phyloP scores from a whole-genome alignment of 768 basidiomycete genomes.

The Mycena sanguinolenta region DNA sequence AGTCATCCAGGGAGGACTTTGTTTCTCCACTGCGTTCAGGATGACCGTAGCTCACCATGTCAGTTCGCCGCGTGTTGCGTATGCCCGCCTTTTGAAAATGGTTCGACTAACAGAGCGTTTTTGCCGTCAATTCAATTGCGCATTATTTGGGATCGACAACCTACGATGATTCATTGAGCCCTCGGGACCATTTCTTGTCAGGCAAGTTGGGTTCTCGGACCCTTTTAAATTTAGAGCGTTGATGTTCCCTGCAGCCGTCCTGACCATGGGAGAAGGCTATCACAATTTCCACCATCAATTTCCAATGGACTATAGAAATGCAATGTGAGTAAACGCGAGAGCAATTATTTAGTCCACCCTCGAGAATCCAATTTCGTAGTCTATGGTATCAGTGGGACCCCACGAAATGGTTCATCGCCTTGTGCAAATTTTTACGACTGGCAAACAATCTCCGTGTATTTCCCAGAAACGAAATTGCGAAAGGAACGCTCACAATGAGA shows the following conservation, averaged over 20 bases:
- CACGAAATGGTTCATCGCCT: slow-evolving; percentile 60
- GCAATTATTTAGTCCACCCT: too few relatives aligned
- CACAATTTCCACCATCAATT: slow-evolving; percentile 95
- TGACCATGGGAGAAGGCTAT: slow-evolving; percentile 88
- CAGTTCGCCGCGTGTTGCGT: too few relatives aligned
- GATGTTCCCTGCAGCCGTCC: slow-evolving; percentile 70
- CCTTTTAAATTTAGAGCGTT: too few relatives aligned
- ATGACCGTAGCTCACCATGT: too few relatives aligned
- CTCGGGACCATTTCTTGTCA: slow-evolving; percentile 84
- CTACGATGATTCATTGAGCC: slow-evolving; percentile 84
- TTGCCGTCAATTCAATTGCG: slow-evolving; percentile 59
- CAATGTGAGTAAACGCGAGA: too few relatives aligned
- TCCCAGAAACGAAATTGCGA: slow-evolving; percentile 74
- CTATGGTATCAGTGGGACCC: slow-evolving; percentile 83
- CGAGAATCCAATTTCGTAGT: too few relatives aligned
- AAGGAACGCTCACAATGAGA: slow-evolving; percentile 95
- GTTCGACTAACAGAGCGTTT: too few relatives aligned
- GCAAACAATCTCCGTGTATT: slow-evolving; percentile 47
- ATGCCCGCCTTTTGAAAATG: too few relatives aligned
- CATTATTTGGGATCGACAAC: slow-evolving; percentile 53
- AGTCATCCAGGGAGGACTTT: slow-evolving; percentile 84
- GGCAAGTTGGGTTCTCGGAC: too few relatives aligned
- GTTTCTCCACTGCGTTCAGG: too few relatives aligned
- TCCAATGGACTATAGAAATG: slow-evolving; percentile 89
- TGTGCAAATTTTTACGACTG: too few relatives aligned